These are phyloP conservation scores for Cornus controversa DNA, from an alignment of 148 eudicot species.

Conservation along the genomic window DNA sequence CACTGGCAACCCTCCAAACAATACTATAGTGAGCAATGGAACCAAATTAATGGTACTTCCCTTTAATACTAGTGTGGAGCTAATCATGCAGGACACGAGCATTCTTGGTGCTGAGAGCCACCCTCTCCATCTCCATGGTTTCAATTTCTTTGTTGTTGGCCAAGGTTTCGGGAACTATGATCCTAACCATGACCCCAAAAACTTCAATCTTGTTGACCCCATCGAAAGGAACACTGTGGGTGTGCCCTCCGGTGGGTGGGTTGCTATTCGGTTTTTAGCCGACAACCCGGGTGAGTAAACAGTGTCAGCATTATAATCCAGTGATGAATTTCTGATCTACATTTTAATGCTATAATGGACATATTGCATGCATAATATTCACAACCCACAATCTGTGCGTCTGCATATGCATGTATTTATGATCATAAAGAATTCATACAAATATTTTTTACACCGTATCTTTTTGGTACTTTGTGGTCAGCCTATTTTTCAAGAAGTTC, in stretches of 20 bases:
- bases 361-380: no score
- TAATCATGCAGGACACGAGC: slow-evolving; percentile 36
- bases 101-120: slow-evolving; percentile 40
- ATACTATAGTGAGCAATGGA: slow-evolving; percentile 32
- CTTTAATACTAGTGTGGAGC: slow-evolving; percentile 37
- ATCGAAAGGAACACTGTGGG: slow-evolving; percentile 36
- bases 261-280: slow-evolving; percentile 33
- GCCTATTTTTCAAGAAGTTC: no score
- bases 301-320: neutral
- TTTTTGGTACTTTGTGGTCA: no score
- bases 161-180: slow-evolving; percentile 37
- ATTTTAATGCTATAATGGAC: neutral
- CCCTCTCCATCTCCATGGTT: slow-evolving; percentile 36
- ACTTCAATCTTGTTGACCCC: slow-evolving; percentile 35
- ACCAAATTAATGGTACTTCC: slow-evolving; percentile 31
- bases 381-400: no score
- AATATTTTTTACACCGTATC: no score
- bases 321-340: neutral
- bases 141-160: slow-evolving; percentile 34
- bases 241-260: slow-evolving; percentile 41
- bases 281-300: slow-evolving; percentile 30
- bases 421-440: no score
- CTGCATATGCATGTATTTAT: no score
- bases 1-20: slow-evolving; percentile 34
- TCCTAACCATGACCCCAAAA: slow-evolving; percentile 22